Base-by-base conservation (phyloP, 1,284 basidiomycete species). In the Lentinula novae-zelandiae region DNA sequence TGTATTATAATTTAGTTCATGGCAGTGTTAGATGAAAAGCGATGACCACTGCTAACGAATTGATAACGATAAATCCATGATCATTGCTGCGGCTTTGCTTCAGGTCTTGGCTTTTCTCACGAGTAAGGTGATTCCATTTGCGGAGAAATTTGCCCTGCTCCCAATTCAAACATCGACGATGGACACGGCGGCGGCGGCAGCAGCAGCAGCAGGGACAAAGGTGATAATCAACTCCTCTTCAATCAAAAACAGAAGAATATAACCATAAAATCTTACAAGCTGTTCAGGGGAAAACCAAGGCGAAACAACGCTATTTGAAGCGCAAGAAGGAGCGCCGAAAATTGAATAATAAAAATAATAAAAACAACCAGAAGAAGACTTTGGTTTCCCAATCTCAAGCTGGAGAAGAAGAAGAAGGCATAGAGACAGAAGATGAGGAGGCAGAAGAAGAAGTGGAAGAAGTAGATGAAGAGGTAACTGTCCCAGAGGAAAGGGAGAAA, bases 261-360 rank as follows among this genome's bases (percentile, higher is more conserved):
- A 17, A 8, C 27, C 46, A 48, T 22, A 22, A 48, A 7, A 12
- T 13, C 22, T 22, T 15, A 48, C 46, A 20, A 22, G 22, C 9
- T 48, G 3, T 48, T 4, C 20, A 78, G 74, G 71, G 66, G 61
- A 80, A 85, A 72, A 84, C 84, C 0, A 83, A 79, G 44, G 81
- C 85, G 5, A 86, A 90, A 71, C 74, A 82, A 66, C 76, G 84
- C 60, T 90, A 90, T 71, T 75, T 89, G 40, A 84, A 83, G 66
- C 82, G 82, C 58, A 90, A 90, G 73, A 82, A 82, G 66, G 79
- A 82, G 58, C 79, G 83, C 57, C 77, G 82, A 70, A 87, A 87
- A 27, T 27, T 27, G 70, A 75, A 78, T 46, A 76, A 79, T 54
- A 75, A 80, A 60, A 76, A 79, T 60, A 3, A 27, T 71, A 75